A percentile compares a stretch with the other conserved stretches of the same genome.
Evolutionary conservation across 2,329 filamentous ascomycete genomes (phyloP).

Genomic region (Rachicladosporium sp.): DNA sequence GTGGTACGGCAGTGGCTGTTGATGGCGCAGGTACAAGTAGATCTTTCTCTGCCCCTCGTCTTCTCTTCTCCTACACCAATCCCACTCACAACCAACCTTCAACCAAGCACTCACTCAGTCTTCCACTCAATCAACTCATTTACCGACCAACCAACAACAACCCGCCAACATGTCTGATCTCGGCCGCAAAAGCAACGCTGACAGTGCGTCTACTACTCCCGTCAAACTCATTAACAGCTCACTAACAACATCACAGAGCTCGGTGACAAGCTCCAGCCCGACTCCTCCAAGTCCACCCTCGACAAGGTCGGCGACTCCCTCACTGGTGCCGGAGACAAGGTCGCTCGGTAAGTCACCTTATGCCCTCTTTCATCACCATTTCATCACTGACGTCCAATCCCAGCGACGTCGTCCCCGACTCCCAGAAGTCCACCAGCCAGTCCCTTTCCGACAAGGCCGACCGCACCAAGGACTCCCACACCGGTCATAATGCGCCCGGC

Average conservation of each 20-base stretch:
- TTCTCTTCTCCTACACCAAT: slow-evolving; percentile 2
- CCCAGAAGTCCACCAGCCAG: slow-evolving; percentile 43
- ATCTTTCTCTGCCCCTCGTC: background rate
- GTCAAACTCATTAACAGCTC: background rate
- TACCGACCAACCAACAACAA: slow-evolving; percentile 15
- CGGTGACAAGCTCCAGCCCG: slow-evolving; percentile 44
- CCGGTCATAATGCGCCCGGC: slow-evolving; percentile 9
- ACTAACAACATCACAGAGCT: slow-evolving; percentile 33
- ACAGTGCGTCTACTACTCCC: slow-evolving; percentile 25
- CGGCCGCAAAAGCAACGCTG: slow-evolving; percentile 49
- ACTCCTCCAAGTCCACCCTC: slow-evolving; percentile 48
- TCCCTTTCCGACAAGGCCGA: slow-evolving; percentile 38
- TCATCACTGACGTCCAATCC: background rate
- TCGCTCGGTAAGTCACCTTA: slow-evolving; percentile 33
- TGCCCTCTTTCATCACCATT: slow-evolving; percentile 12
- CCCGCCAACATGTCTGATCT: slow-evolving; percentile 46
- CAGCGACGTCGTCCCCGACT: slow-evolving; percentile 39
- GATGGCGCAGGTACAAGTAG: too few species aligned
- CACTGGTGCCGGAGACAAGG: slow-evolving; percentile 45
- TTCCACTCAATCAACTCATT: slow-evolving; percentile 8
- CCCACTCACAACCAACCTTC: slow-evolving; percentile 3
- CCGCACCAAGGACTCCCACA: slow-evolving; percentile 31
- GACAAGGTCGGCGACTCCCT: slow-evolving; percentile 45
- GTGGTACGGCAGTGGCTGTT: too few species aligned
- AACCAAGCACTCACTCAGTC: slow-evolving; percentile 1